Percentiles rank a stretch among this genome's conserved stretches.
These are phyloP conservation scores for Umbelopsis vinacea DNA, from an alignment of 192 early-diverging fungal species.

Conservation along the genomic window DNA sequence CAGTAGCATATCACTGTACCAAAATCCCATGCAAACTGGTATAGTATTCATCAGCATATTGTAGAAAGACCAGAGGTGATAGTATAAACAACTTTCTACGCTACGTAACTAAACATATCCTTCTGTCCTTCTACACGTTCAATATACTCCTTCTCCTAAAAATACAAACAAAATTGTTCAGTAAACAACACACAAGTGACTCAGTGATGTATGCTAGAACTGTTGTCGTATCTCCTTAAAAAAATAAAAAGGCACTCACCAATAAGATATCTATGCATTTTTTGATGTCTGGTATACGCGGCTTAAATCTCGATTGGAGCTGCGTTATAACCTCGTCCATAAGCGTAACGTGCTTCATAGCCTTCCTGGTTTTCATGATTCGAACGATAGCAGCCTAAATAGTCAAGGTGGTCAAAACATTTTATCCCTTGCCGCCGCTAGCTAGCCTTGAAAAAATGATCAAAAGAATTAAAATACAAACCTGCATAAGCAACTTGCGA, in stretches of 20 bases:
- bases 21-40: not conserved
- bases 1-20: too few species aligned
- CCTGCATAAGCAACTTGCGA: conserved; percentile 91
- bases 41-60: not conserved
- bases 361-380: conserved; percentile 98
- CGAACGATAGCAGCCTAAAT: conserved; percentile 92
- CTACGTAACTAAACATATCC: conserved; percentile 86
- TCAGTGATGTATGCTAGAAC: not conserved
- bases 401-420: too few species aligned
- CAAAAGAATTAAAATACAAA: conserved; percentile 35
- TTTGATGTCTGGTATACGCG: conserved; percentile 90
- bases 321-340: conserved; percentile 91
- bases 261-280: conserved; percentile 94
- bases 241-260: conserved; percentile 32
- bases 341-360: conserved; percentile 80
- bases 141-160: conserved; percentile 89
- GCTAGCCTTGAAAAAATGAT: not conserved
- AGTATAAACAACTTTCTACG: conserved; percentile 44
- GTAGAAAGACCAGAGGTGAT: not conserved
- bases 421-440: not conserved
- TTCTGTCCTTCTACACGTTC: conserved; percentile 77
- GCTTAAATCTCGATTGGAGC: conserved; percentile 87
- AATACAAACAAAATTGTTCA: not conserved
- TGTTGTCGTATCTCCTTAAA: not conserved
- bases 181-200: not conserved